Evolutionary conservation across 2,329 filamentous ascomycete genomes (phyloP).

Genomic region (Microsporum ferrugineum): DNA sequence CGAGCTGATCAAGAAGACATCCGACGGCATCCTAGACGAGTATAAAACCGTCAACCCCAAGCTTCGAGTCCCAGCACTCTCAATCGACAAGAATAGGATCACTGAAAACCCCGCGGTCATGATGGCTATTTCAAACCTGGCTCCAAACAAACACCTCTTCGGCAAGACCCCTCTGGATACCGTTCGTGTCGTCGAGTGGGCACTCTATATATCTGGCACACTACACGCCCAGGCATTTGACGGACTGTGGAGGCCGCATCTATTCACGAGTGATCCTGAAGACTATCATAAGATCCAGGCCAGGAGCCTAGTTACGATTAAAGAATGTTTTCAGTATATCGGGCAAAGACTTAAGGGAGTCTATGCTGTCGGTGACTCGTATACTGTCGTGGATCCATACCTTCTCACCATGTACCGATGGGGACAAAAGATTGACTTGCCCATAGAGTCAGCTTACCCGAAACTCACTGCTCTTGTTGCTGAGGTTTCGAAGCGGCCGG

Average conservation of each 20-base stretch:
- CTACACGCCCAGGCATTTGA: slow-evolving; percentile 24
- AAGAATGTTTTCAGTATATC: slow-evolving; percentile 18
- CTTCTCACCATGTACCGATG: slow-evolving; percentile 3
- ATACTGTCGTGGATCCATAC: slow-evolving; percentile 17
- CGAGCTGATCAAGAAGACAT: slow-evolving; percentile 12
- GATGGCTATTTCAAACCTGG: slow-evolving; percentile 24
- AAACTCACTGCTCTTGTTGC: not conserved
- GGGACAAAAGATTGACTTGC: not conserved
- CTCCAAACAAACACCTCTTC: slow-evolving; percentile 20
- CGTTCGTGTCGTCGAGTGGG: slow-evolving; percentile 27
- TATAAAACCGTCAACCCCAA: slow-evolving; percentile 25
- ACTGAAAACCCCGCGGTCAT: slow-evolving; percentile 27
- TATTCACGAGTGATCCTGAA: slow-evolving; percentile 18
- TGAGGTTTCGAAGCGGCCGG: not conserved
- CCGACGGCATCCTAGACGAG: slow-evolving; percentile 11
- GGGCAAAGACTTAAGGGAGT: slow-evolving; percentile 18
- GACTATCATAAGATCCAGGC: slow-evolving; percentile 14
- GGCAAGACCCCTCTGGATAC: slow-evolving; percentile 22
- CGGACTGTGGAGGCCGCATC: slow-evolving; percentile 17
- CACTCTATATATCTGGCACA: slow-evolving; percentile 25
- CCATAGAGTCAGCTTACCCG: not conserved
- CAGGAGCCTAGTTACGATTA: slow-evolving; percentile 17
- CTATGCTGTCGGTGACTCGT: slow-evolving; percentile 20
- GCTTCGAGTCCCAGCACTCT: slow-evolving; percentile 23
- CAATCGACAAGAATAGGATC: slow-evolving; percentile 20